Evolutionary conservation across 1,139 yeast species (phyloP), one percentile per base, ranked within the genome.

Genomic region (Yamadazyma spencermartinsiae): DNA sequence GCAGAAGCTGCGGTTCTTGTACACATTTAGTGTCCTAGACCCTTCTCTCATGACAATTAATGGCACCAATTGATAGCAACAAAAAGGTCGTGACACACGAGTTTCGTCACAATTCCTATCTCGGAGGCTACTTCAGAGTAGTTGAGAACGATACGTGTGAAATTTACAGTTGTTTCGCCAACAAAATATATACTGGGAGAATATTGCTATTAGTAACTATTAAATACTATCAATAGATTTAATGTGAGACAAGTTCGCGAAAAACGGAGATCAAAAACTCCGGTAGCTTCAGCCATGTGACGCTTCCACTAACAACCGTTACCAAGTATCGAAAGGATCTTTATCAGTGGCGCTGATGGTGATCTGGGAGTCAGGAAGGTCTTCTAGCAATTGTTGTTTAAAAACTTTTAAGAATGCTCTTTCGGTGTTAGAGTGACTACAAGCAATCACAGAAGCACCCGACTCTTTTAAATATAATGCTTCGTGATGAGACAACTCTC

Each of bases 401-500:
- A 92, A 54, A 2, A 59, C 65, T 37, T 48, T 45, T 49, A 92
- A 66, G 52, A 82, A 92, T 0, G 95, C 96, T 39, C 98, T 72
- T 61, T 94, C 99, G 0, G 97, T 87, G 55, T 92, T 90, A 15
- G 95, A 77, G 54, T 94, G 98, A 49, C 90, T 90, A 51, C 95
- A 86, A 3, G 79, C 76, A 37, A 92, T 72, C 3, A 89, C 88
- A 9, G 80, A 70, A 10, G 80, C 69, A 0, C 96, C 96, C n/a
- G 65, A 56, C 50, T 90, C 98, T 34, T 74, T 76, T 44, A 82
- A 72, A 46, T 64, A 77, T 28, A 94, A 69, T 4, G 86, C 84
- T 57, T 92, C 97, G 55, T 94, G 98, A 55, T 92, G 98, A 14
- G 95, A 83, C 46, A 94, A 65, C 56, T 94, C 98, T 1, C 99